These are phyloP conservation scores for Melastoma malabathricum DNA, from an alignment of 345 rosid species.

Conservation along the genomic window DNA sequence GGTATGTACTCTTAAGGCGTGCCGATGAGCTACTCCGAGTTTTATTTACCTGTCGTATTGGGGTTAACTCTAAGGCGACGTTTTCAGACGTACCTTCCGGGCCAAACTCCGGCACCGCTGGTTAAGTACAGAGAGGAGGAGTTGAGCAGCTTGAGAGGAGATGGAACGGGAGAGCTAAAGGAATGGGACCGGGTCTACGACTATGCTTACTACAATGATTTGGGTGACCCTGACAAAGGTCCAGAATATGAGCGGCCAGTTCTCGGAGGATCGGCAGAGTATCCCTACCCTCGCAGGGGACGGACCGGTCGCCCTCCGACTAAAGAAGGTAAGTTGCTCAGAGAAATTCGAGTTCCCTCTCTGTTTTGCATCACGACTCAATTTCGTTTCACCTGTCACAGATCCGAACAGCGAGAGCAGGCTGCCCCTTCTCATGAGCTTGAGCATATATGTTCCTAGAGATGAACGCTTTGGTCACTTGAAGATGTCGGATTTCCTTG, in stretches of 20 bases:
- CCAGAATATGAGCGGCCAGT: conserved; percentile 14
- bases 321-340: conserved; percentile 7
- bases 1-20: neutral
- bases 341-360: neutral
- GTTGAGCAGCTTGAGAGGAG: conserved; percentile 16
- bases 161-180: conserved; percentile 25
- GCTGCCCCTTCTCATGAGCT: conserved; percentile 5
- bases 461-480: conserved; percentile 17
- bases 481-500: conserved; percentile 11
- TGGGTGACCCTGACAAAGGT: conserved; percentile 18
- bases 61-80: too few species aligned
- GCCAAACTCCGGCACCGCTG: conserved; percentile 24
- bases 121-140: conserved; percentile 21
- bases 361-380: neutral
- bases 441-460: conserved; percentile 16
- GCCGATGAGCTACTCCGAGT: too few species aligned
- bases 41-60: too few species aligned
- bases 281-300: conserved; percentile 23
- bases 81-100: conserved; percentile 14
- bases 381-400: neutral
- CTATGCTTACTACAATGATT: conserved; percentile 27
- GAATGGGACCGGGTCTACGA: conserved; percentile 24
- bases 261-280: conserved; percentile 14
- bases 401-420: conserved; percentile 19
- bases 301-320: conserved; percentile 20